Evolutionary conservation across 148 eudicot genomes (phyloP).

Genomic region (Silene uniflora): DNA sequence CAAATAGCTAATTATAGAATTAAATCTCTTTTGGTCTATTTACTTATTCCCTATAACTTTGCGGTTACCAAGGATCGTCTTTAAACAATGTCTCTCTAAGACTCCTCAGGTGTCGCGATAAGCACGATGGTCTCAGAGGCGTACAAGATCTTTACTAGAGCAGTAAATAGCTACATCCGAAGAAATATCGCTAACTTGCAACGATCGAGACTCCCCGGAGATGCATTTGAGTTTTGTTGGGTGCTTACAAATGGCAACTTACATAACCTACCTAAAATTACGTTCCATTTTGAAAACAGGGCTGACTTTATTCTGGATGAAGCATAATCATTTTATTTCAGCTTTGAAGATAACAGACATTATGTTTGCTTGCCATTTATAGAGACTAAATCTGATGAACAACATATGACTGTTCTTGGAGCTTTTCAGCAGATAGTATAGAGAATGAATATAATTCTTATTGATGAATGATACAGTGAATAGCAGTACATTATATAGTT

Average conservation of each 20-base stretch:
- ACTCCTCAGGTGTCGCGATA: no score
- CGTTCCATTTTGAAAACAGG: not conserved
- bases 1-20: no score
- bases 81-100: no score
- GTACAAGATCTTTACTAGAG: no score
- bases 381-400: not conserved
- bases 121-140: no score
- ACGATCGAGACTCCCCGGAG: not conserved
- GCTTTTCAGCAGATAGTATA: not conserved
- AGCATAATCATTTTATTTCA: not conserved
- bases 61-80: no score
- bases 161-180: no score
- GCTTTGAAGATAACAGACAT: not conserved
- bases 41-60: no score
- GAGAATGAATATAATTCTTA: no score
- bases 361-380: not conserved
- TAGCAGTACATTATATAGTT: no score
- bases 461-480: no score
- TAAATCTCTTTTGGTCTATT: no score
- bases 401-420: not conserved
- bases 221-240: not conserved
- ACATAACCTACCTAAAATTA: not conserved
- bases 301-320: not conserved
- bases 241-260: not conserved
- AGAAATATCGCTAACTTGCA: not conserved